A percentile compares a stretch with the other conserved stretches of the same genome.
Conservation (phyloP, 2,329 filamentous ascomycete genomes). For the Aspergillus quadricinctus region DNA sequence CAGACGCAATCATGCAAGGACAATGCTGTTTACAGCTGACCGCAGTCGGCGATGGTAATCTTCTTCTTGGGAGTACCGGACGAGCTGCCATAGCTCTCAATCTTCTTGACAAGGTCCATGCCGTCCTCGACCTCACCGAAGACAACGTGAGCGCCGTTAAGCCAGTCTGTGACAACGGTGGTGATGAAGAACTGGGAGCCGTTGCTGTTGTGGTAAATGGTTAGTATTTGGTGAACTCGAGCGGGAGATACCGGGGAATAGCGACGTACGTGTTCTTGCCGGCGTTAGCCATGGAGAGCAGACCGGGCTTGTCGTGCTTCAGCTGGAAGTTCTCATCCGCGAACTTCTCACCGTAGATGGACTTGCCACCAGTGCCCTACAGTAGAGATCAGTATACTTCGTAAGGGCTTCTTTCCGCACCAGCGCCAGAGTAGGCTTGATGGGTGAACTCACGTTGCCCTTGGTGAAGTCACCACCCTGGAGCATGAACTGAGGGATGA, state of each 20-base stretch:
- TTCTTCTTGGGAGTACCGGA: constrained; percentile 50
- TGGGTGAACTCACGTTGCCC: constrained; percentile 65
- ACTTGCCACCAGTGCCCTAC: constrained; percentile 84
- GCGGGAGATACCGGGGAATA: not conserved
- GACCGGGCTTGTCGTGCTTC: constrained; percentile 69
- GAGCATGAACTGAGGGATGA: constrained; percentile 92
- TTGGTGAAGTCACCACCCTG: constrained; percentile 95
- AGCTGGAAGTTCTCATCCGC: constrained; percentile 83
- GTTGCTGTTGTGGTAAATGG: constrained; percentile 44
- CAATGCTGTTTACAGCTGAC: constrained; percentile 36
- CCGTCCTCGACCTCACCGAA: constrained; percentile 59
- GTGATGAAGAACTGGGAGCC: constrained; percentile 72
- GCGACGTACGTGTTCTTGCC: constrained; percentile 76
- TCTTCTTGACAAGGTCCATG: constrained; percentile 53
- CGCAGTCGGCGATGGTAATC: constrained; percentile 51
- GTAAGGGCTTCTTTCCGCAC: constrained; percentile 4
- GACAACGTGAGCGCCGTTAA: constrained; percentile 67
- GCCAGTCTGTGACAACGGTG: constrained; percentile 62
- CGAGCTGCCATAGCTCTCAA: constrained; percentile 56
- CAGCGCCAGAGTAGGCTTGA: not conserved
- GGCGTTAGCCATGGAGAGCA: constrained; percentile 93
- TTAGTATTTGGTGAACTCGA: constrained; percentile 1
- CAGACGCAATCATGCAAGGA: not conserved
- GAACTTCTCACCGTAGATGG: constrained; percentile 95
- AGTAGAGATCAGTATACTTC: not conserved